Evolutionary conservation across 495 filamentous ascomycete species (phyloP), one percentile per base, ranked within the genome.

Genomic region (Pseudoneurospora amorphoporcata): DNA sequence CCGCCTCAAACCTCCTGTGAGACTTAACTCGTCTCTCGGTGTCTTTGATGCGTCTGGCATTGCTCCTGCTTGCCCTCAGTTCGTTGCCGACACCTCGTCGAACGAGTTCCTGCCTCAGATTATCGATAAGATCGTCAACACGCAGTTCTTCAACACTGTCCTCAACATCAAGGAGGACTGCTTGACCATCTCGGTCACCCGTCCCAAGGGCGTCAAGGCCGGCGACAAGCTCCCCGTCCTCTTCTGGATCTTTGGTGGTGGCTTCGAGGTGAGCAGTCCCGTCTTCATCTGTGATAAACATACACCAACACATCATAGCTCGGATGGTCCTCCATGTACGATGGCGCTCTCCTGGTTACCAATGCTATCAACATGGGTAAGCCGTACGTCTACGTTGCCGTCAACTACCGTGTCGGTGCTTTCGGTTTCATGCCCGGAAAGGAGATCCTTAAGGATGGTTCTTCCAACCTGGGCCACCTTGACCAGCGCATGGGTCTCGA

Each of bases 171-270:
- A 83, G 58, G 91, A 93, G 77, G 91, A 93, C 80, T 93, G 91
- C 78, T 78, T 93, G 71, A 90, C 82, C 40, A 79, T 93, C 53
- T 88, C 88, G 70, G 86, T 93, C 35, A 81, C 88, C 32, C 88
- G 91, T 32, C 91, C 91, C 12, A 73, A 83, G 0, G 90, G 87
- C 17, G 89, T 84, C 58, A 85, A 77, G 70, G 76, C 81, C 0
- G 81, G 80, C n/a, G 81, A 87, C 4, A 87, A 88, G 65, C 80
- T 92, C 3, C 91, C 91, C 0, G 90, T 93, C 29, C 82, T 90
- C 43, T 87, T 91, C 35, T 93, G 91, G 91, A 93, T 94, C 69
- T 92, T 86, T 76, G 91, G 90, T 23, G 91, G 91, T 68, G 90
- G 87, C 2, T 92, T 92, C 70, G 89, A 90, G 74, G 80, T 81